phyloP scores from a whole-genome alignment of 371 early-diverging fungal species.

The Smittium mucronatum region DNA sequence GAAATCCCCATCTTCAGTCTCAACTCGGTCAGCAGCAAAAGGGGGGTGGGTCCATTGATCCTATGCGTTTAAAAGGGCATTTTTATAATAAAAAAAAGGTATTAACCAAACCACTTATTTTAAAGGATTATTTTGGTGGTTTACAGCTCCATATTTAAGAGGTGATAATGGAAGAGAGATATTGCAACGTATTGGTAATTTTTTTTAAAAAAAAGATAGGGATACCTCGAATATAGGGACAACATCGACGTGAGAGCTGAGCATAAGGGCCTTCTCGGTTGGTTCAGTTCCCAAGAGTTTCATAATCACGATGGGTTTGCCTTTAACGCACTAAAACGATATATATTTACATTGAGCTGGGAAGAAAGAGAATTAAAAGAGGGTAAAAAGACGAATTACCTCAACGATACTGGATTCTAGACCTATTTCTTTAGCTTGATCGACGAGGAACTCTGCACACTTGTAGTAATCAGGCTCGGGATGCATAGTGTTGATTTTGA shows the following conservation, averaged over 20 bases:
- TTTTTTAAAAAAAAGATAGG: background rate
- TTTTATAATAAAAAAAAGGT: background rate
- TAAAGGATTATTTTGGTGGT: background rate
- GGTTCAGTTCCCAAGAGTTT: constrained; percentile 47
- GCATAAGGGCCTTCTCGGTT: constrained; percentile 39
- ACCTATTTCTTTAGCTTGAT: constrained; percentile 50
- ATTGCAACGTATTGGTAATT: background rate
- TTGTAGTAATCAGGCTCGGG: constrained; percentile 59
- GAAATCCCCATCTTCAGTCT: constrained; percentile 36
- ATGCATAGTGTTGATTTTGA: constrained; percentile 65
- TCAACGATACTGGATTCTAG: constrained; percentile 39
- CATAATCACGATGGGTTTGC: constrained; percentile 57
- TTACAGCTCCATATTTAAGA: no score
- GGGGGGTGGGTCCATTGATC: constrained; percentile 50
- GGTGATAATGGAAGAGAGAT: no score
- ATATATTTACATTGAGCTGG: background rate
- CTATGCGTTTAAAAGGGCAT: background rate
- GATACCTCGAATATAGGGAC: constrained; percentile 55
- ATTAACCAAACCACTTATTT: background rate
- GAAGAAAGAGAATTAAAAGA: background rate
- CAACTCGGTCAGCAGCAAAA: constrained; percentile 49
- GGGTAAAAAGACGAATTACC: constrained; percentile 17
- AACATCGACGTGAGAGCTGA: constrained; percentile 75
- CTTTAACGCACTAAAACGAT: constrained; percentile 30
- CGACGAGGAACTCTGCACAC: constrained; percentile 39